Conservation (phyloP, 2,329 filamentous ascomycete genomes). For the Neopestalotiopsis sp. region DNA sequence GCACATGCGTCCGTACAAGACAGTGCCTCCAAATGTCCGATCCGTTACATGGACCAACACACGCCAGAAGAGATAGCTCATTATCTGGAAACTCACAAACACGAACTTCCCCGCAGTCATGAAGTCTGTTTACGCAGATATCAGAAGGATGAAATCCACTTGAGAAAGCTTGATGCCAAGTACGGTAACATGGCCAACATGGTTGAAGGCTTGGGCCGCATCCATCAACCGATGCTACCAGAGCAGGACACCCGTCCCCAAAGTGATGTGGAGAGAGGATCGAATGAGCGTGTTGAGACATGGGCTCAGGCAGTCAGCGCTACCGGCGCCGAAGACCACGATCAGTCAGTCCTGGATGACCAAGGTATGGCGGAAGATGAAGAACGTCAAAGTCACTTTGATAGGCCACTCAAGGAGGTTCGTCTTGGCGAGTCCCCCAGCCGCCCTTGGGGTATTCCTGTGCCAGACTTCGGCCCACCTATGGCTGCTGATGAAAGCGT, state of each 20-base stretch:
- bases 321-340: constrained; percentile 41
- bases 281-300: constrained; percentile 77
- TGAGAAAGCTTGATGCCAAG: constrained; percentile 89
- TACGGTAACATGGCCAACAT: constrained; percentile 92
- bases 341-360: constrained; percentile 45
- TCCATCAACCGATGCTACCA: constrained; percentile 87
- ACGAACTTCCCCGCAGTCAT: constrained; percentile 91
- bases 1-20: constrained; percentile 53
- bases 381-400: constrained; percentile 76
- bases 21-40: constrained; percentile 76
- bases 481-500: constrained; percentile 40
- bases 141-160: constrained; percentile 83
- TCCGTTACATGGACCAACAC: constrained; percentile 90
- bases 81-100: constrained; percentile 95
- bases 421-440: constrained; percentile 94
- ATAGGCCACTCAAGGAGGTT: constrained; percentile 84
- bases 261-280: constrained; percentile 54
- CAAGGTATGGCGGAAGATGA: constrained; percentile 48
- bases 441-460: constrained; percentile 88
- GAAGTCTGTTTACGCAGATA: constrained; percentile 91
- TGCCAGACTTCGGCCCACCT: constrained; percentile 64
- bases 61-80: constrained; percentile 91
- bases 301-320: constrained; percentile 83
- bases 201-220: constrained; percentile 87
- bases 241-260: constrained; percentile 53